These are phyloP conservation scores for Meira nashicola DNA, from an alignment of 1,284 basidiomycete species.

Conservation along the genomic window DNA sequence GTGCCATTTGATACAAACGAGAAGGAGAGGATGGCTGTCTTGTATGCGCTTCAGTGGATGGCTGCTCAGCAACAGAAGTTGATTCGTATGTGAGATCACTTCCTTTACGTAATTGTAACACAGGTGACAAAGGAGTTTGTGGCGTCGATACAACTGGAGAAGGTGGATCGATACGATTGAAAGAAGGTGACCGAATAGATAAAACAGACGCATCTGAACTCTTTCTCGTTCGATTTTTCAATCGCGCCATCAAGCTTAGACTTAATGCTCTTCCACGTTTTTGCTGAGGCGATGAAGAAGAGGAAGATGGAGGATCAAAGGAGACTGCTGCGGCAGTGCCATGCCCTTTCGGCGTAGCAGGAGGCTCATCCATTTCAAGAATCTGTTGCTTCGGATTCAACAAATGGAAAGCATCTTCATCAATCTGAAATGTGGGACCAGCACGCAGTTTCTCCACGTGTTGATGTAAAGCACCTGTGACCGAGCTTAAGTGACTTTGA, in stretches of 20 bases:
- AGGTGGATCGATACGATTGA: not conserved
- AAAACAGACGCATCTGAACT: conserved; percentile 5
- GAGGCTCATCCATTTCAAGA: too few relatives aligned
- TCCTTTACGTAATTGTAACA: too few relatives aligned
- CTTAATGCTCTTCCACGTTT: too few relatives aligned
- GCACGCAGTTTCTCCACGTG: conserved; percentile 5
- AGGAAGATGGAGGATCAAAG: too few relatives aligned
- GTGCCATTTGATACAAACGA: conserved; percentile 1
- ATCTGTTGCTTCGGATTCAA: not conserved
- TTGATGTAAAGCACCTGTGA: conserved; percentile 1
- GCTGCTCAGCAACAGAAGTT: not conserved
- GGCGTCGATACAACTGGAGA: not conserved
- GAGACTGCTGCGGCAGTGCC: too few relatives aligned
- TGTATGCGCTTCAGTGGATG: not conserved
- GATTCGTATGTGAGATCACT: not conserved
- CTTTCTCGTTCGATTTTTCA: conserved; percentile 4
- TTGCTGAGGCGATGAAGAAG: too few relatives aligned
- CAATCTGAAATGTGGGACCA: conserved; percentile 5
- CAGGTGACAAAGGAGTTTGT: not conserved
- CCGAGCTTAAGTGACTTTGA: not conserved
- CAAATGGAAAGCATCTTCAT: conserved; percentile 2
- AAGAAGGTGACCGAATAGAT: not conserved
- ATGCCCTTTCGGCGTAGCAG: too few relatives aligned
- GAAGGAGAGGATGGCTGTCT: not conserved
- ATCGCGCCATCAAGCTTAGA: not conserved